A percentile compares a stretch with the other conserved stretches of the same genome.
Evolutionary conservation across 2,329 filamentous ascomycete species (phyloP).

Genomic region (Capronia epimyces): DNA sequence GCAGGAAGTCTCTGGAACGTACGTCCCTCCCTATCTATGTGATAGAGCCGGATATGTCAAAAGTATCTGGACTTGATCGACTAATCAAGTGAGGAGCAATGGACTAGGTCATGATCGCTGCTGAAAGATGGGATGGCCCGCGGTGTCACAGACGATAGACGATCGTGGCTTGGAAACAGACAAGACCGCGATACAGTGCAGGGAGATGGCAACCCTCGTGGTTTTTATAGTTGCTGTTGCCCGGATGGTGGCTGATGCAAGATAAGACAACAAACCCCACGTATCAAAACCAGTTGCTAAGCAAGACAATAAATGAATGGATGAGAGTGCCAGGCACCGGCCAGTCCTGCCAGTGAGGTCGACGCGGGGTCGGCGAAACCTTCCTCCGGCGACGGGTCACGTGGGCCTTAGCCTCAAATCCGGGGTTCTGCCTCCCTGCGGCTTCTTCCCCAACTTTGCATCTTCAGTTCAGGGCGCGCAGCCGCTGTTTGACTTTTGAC

Average conservation of each 20-base stretch:
- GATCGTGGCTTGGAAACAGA: too few species aligned
- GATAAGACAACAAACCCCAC: neutral
- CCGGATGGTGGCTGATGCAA: neutral
- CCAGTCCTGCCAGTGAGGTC: neutral
- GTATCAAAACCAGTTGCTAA: neutral
- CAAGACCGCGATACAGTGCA: too few species aligned
- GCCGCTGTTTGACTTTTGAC: neutral
- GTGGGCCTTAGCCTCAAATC: neutral
- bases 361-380: neutral
- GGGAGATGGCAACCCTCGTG: too few species aligned
- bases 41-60: too few species aligned
- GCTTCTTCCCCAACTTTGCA: neutral
- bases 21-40: too few species aligned
- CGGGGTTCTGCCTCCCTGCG: neutral
- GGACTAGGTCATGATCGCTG: neutral
- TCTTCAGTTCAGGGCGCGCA: neutral
- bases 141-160: neutral
- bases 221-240: too few species aligned
- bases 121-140: neutral
- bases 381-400: neutral
- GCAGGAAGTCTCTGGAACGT: too few species aligned
- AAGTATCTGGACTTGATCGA: too few species aligned
- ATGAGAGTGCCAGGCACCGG: too few species aligned
- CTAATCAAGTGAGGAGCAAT: neutral
- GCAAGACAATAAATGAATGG: neutral